Evolutionary conservation across 306 rosid species (phyloP), one percentile per base, ranked within the genome.

Genomic region (Malus orientalis): DNA sequence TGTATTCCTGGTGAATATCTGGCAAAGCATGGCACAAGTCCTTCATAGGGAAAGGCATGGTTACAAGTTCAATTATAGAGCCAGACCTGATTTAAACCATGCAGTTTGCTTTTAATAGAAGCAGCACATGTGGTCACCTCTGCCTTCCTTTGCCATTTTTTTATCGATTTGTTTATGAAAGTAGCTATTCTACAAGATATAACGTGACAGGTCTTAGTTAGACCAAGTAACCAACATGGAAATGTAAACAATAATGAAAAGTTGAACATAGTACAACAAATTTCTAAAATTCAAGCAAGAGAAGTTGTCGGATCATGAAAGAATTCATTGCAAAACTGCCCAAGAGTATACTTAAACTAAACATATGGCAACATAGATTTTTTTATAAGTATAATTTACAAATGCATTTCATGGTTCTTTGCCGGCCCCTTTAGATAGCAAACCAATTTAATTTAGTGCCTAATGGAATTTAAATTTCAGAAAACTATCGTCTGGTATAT

Each of bases 91-190:
- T 23, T 23, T 23, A 23, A 23, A 23, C 1, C 23, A 0, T 23
- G 23, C 23, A 23, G 23, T 23, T 23, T 23, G 23, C 23, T 23
- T 23, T 23, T 23, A 23, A 23, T 23, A 23, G 23, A 23, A 23
- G 23, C 23, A 23, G 23, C 23, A 23, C 23, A 23, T 23, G 23
- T 23, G 23, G 23, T 23, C 23, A 23, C 23, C 23, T 95, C 80
- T 85, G 97, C 81, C 53, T 45, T 45, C 33, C 93, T 90, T 82
- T 89, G 96, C 97, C 95, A 91, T 83, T 90, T 94, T 83, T 94
- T 89, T 78, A 90, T 83, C 73, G 92, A 89, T 76, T 90, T 94
- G 86, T 91, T 82, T 74, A 1, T 33, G 38, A 33, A 5, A 33
- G 38, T 33, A 33, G 38, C 7, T 33, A 33, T 33, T 33, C 38